Evolutionary conservation across 345 rosid species (phyloP).

Genomic region (Brassica rapa): DNA sequence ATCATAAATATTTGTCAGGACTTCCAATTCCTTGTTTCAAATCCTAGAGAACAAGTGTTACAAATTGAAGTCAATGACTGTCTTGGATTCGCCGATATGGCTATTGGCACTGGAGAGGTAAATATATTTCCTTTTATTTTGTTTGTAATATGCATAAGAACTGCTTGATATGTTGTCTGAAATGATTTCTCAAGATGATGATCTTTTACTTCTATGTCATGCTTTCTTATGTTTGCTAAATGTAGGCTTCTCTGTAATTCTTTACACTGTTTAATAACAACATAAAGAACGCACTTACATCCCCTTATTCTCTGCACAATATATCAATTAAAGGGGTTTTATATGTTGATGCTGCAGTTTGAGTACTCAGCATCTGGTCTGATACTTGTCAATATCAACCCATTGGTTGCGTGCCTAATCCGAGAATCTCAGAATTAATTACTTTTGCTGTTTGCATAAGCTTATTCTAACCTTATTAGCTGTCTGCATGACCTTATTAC

Average conservation of each 20-base stretch:
- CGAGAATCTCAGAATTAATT: neutral
- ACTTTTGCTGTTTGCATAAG: conserved; percentile 6
- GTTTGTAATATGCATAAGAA: conserved; percentile 4
- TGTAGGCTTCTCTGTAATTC: neutral
- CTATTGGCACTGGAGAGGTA: conserved; percentile 90
- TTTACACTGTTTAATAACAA: neutral
- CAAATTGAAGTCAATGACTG: conserved; percentile 77
- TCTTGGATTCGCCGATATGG: conserved; percentile 80
- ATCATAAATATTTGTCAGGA: conserved; percentile 60
- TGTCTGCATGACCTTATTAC: neutral
- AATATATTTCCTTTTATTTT: conserved; percentile 18
- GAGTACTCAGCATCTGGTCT: conserved; percentile 17
- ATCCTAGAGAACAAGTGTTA: conserved; percentile 84
- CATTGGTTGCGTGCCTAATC: conserved; percentile 23
- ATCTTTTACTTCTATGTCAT: neutral
- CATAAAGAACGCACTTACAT: conserved; percentile 12
- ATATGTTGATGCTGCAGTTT: conserved; percentile 27
- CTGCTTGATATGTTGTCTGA: conserved; percentile 8
- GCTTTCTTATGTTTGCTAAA: neutral
- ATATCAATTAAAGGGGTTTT: conserved; percentile 10
- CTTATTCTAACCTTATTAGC: conserved; percentile 18
- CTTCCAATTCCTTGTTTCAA: conserved; percentile 88
- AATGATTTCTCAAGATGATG: conserved; percentile 14
- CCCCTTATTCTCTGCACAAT: conserved; percentile 13
- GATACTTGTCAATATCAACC: conserved; percentile 17